Base-by-base conservation (phyloP, 129 eudicot genomes). In the Centrapalus pauciflorus region DNA sequence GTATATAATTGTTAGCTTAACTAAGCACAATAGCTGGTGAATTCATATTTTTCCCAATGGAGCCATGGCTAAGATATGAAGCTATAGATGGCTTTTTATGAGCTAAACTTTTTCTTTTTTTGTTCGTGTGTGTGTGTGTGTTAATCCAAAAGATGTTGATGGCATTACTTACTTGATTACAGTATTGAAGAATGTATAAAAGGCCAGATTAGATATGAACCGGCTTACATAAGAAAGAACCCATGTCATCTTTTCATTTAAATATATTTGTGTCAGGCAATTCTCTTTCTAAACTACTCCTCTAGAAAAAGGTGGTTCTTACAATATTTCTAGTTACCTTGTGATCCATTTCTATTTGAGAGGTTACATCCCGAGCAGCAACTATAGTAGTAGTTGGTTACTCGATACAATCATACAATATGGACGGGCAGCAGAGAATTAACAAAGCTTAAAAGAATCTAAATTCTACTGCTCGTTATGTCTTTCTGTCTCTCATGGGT, bases 251-350 rank as follows among this genome's bases (percentile, higher is more conserved):
- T 65, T 43, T 65, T 65, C 2, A 13, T 45, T 7, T 9, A 40
- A 65, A 45, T 28, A 26, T 16, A 65, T 27, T 8, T 28, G 21
- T 13, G 19, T 45, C 58, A 65, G 50, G 45, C 23, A 2, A 64
- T 12, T 41, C 56, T 4, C 55, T 64, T 64, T 64, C 20, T 41
- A 64, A 28, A 43, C 4, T 38, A 64, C 27, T 11, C 58, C 26
- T 45, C 57, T 41, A 26, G 70, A 65, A 46, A n/a, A 27, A 43
- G 70, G 13, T 7, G 41, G 27, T 41, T 45, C 49, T 65, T 21
- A 65, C 70, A 65, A 65, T 25, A 25, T 46, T 65, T 65, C 43
- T 7, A 28, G 26, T 45, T 65, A 45, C 70, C 45, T 57, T 52
- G 59, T 13, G 14, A 10, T 52, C 59, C 20, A 45, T 14, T 45